These are phyloP conservation scores for Cyberlindnera subsufficiens DNA, from an alignment of 805 yeast genomes.

Conservation along the genomic window DNA sequence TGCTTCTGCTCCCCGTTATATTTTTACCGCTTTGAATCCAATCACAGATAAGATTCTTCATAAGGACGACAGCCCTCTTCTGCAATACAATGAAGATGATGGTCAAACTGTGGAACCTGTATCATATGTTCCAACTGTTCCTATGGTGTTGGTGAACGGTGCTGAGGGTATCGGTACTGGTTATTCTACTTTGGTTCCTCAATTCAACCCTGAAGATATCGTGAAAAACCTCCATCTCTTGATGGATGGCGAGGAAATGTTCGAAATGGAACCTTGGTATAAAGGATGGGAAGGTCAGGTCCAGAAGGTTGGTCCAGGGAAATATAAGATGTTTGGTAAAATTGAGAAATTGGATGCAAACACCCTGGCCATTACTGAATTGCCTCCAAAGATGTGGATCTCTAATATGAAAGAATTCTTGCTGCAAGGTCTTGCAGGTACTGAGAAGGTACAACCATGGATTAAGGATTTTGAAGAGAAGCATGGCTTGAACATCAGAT, in stretches of 20 bases:
- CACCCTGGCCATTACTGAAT: conserved; percentile 83
- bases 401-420: conserved; percentile 82
- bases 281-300: conserved; percentile 91
- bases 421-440: conserved; percentile 66
- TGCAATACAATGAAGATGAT: conserved; percentile 82
- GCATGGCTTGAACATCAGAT: conserved; percentile 76
- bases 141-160: conserved; percentile 93
- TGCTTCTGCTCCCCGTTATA: conserved; percentile 97
- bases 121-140: conserved; percentile 91
- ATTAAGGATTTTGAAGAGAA: conserved; percentile 94
- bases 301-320: conserved; percentile 57
- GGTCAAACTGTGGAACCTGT: conserved; percentile 93
- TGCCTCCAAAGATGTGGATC: conserved; percentile 93
- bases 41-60: conserved; percentile 75
- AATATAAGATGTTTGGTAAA: conserved; percentile 70
- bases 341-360: conserved; percentile 76
- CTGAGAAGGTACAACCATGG: conserved; percentile 74
- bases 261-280: conserved; percentile 86
- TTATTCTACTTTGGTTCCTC: conserved; percentile 93
- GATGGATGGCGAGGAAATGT: conserved; percentile 65
- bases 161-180: conserved; percentile 99
- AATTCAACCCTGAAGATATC: conserved; percentile 81
- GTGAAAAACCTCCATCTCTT: conserved; percentile 66
- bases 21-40: conserved; percentile 76
- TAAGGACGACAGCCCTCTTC: conserved; percentile 72